Percentiles rank a stretch among this genome's conserved stretches.
Evolutionary conservation across 2,329 filamentous ascomycete genomes (phyloP).

Genomic region (Pseudopithomyces maydicus): DNA sequence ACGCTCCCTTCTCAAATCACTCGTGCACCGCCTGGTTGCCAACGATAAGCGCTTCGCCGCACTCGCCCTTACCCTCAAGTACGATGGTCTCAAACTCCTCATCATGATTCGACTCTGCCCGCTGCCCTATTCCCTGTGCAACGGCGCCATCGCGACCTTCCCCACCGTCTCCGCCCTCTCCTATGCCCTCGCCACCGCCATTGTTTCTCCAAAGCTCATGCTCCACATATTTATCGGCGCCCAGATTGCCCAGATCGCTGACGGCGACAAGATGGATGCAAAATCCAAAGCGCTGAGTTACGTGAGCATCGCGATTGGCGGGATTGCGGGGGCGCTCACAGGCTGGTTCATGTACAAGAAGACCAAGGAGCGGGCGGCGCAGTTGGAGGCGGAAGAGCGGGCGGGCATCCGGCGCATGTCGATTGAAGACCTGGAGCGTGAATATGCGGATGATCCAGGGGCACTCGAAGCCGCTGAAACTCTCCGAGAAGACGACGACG

Average conservation of each 20-base stretch:
- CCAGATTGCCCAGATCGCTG: constrained; percentile 80
- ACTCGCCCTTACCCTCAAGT: constrained; percentile 82
- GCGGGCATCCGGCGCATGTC: constrained; percentile 39
- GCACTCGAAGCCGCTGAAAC: constrained; percentile 46
- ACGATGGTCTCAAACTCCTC: constrained; percentile 86
- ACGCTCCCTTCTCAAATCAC: constrained; percentile 75
- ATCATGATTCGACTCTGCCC: constrained; percentile 93
- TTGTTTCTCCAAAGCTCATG: constrained; percentile 84
- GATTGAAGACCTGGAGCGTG: constrained; percentile 43
- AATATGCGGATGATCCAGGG: constrained; percentile 53
- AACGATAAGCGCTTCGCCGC: constrained; percentile 87
- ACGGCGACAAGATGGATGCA: constrained; percentile 79
- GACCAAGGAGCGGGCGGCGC: constrained; percentile 55
- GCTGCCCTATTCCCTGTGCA: constrained; percentile 88
- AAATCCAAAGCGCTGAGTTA: constrained; percentile 84
- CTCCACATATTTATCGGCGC: constrained; percentile 92
- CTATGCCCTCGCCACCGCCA: constrained; percentile 81
- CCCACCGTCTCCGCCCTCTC: constrained; percentile 78
- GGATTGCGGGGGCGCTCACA: constrained; percentile 72
- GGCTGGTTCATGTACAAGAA: constrained; percentile 84
- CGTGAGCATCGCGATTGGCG: constrained; percentile 74
- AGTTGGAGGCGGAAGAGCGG: constrained; percentile 54
- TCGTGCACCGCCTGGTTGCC: constrained; percentile 81
- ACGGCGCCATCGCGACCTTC: constrained; percentile 92
- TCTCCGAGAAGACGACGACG: constrained; percentile 56